Conservation (phyloP, 441 rosid species). For the Erodium texanum region DNA sequence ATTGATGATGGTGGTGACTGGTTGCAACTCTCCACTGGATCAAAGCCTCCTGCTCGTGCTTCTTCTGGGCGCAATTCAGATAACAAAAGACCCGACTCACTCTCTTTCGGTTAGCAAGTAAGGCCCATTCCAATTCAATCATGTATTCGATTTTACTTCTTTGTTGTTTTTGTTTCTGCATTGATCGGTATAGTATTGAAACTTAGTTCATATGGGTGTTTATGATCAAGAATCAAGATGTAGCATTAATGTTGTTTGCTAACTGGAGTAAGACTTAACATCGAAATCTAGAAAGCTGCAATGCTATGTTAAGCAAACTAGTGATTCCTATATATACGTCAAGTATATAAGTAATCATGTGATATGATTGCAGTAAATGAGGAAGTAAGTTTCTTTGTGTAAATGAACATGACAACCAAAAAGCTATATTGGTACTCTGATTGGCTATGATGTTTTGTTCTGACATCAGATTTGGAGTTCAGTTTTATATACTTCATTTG, state of each 20-base stretch:
- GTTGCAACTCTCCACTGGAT: background rate
- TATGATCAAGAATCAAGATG: too few species aligned
- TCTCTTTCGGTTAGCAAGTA: background rate
- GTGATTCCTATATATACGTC: background rate
- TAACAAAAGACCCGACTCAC: background rate
- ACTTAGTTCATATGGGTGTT: too few species aligned
- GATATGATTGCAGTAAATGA: background rate
- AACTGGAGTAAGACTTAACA: background rate
- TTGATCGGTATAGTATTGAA: too few species aligned
- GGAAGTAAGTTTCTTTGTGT: background rate
- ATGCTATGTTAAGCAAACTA: background rate
- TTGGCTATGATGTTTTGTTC: too few species aligned
- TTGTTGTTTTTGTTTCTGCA: background rate
- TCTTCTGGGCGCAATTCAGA: background rate
- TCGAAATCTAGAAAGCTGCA: too few species aligned
- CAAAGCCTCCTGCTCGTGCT: background rate
- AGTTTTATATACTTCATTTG: too few species aligned
- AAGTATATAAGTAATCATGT: background rate
- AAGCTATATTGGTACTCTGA: too few species aligned
- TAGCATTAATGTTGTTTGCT: background rate
- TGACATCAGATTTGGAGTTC: too few species aligned
- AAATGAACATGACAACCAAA: too few species aligned
- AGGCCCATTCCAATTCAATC: background rate
- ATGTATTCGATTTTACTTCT: too few species aligned
- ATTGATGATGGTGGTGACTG: background rate